phyloP scores from a whole-genome alignment of 2,329 filamentous ascomycete genomes.

The Cladosporium sp. region DNA sequence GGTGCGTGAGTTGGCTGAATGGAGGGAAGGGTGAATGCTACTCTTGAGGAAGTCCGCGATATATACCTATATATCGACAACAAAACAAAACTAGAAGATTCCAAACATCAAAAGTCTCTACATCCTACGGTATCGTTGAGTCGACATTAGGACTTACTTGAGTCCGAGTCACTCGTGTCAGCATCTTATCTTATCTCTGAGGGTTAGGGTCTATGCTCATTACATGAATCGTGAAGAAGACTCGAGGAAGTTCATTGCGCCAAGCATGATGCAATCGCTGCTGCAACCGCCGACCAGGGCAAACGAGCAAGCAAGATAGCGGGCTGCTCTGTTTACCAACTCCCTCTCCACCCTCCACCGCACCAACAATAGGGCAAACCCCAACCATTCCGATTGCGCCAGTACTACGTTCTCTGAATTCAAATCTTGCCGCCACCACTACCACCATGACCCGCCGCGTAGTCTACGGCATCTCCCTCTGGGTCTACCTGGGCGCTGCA shows the following conservation, averaged over 20 bases:
- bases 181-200: too few relatives aligned
- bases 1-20: not conserved
- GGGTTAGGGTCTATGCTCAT: not conserved
- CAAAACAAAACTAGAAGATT: slow-evolving; percentile 9
- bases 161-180: not conserved
- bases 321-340: not conserved
- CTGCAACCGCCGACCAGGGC: not conserved
- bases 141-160: slow-evolving; percentile 6
- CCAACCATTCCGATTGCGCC: not conserved
- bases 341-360: not conserved
- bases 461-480: slow-evolving; percentile 51
- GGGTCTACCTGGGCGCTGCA: slow-evolving; percentile 57
- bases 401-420: not conserved
- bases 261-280: slow-evolving; percentile 5
- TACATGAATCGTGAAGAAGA: not conserved
- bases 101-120: not conserved
- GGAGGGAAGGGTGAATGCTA: not conserved
- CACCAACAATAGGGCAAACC: not conserved
- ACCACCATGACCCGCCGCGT: slow-evolving; percentile 49
- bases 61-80: not conserved
- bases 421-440: not conserved
- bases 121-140: not conserved
- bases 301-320: not conserved
- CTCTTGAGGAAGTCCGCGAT: not conserved
- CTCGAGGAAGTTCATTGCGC: not conserved